Conservation (phyloP, 1,284 basidiomycete genomes). For the Tranzscheliella williamsii region DNA sequence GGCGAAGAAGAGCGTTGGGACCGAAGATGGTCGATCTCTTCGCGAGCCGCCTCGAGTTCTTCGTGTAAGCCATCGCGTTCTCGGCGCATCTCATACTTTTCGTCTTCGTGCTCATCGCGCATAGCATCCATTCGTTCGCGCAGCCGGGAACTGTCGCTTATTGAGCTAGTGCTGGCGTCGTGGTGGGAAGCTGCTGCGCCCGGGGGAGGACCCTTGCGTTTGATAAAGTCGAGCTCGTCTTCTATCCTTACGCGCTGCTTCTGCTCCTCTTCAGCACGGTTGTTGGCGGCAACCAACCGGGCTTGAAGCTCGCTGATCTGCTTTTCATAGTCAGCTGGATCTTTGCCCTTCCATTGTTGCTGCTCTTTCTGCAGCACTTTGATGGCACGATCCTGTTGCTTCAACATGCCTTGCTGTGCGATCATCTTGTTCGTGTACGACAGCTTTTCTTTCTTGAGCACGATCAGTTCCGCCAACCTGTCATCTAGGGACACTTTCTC, state of each 20-base stretch:
- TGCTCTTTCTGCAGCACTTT: conserved; percentile 52
- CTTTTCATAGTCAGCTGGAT: conserved; percentile 23
- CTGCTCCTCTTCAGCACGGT: conserved; percentile 29
- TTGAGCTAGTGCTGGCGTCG: conserved; percentile 20
- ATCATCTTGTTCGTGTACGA: conserved; percentile 53
- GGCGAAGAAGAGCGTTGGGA: conserved; percentile 15
- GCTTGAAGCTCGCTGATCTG: conserved; percentile 33
- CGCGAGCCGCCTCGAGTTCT: conserved; percentile 28
- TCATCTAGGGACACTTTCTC: conserved; percentile 56
- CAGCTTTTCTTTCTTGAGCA: conserved; percentile 54
- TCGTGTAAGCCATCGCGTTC: conserved; percentile 41
- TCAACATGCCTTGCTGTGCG: conserved; percentile 50
- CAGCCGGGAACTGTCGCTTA: conserved; percentile 29
- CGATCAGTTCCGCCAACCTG: conserved; percentile 48
- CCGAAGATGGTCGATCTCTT: conserved; percentile 28
- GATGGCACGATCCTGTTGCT: conserved; percentile 55
- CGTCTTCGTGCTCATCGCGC: conserved; percentile 44
- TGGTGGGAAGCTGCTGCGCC: conserved; percentile 20
- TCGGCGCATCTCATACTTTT: conserved; percentile 38
- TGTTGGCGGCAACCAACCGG: conserved; percentile 28
- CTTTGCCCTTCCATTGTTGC: conserved; percentile 43
- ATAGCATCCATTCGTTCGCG: conserved; percentile 39
- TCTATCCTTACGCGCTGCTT: conserved; percentile 28
- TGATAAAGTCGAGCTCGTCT: conserved; percentile 46
- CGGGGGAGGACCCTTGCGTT: conserved; percentile 24